phyloP scores from a whole-genome alignment of 306 rosid genomes.

The Herpetospermum pedunculosum region DNA sequence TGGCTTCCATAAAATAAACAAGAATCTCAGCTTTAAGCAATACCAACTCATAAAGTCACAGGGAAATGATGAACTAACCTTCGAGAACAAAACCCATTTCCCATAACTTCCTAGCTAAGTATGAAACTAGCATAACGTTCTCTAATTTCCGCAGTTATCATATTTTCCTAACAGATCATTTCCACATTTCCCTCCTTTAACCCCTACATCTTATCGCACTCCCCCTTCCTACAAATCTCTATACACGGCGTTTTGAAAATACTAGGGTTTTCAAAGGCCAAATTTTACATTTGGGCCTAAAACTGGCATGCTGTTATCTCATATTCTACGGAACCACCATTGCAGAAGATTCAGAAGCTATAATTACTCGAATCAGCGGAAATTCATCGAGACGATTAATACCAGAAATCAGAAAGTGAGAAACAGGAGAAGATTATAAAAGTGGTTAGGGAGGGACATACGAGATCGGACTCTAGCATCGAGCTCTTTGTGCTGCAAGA shows the following conservation, averaged over 20 bases:
- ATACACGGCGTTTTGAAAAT: neutral
- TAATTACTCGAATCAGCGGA: neutral
- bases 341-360: neutral
- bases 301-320: neutral
- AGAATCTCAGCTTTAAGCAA: neutral
- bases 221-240: neutral
- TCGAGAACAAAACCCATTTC: neutral
- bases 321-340: neutral
- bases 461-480: conserved; percentile 84
- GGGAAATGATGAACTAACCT: neutral
- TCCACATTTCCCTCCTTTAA: neutral
- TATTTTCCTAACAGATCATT: neutral
- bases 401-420: neutral
- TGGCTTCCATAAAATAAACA: neutral
- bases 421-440: conserved; percentile 7
- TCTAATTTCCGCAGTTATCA: neutral
- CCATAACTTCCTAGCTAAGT: neutral
- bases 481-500: conserved; percentile 81
- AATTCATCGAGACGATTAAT: neutral
- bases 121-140: neutral
- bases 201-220: neutral
- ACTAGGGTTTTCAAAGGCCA: neutral
- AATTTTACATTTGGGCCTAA: neutral
- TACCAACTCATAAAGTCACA: neutral
- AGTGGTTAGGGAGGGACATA: conserved; percentile 18